A percentile compares a stretch with the other conserved stretches of the same genome.
Evolutionary conservation across 352 stramenopile species (phyloP).

Genomic region (Phytophthora nicotianae): DNA sequence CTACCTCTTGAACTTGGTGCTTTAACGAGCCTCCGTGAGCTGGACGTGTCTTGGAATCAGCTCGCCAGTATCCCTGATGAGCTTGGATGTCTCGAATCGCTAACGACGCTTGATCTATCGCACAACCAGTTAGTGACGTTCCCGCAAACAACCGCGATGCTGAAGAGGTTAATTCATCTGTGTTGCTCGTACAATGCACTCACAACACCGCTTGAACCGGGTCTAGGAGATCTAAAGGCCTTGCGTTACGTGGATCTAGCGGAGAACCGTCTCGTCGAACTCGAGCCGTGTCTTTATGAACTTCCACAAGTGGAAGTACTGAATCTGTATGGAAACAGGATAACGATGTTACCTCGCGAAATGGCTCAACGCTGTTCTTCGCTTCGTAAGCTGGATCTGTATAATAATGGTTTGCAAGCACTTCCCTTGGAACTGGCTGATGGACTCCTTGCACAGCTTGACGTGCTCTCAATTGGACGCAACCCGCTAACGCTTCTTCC

Average conservation of each 20-base stretch:
- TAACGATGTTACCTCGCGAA: slow-evolving; percentile 52
- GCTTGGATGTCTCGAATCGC: slow-evolving; percentile 52
- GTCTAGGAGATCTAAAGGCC: slow-evolving; percentile 28
- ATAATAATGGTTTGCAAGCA: slow-evolving; percentile 59
- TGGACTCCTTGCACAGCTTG: slow-evolving; percentile 54
- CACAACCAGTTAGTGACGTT: slow-evolving; percentile 60
- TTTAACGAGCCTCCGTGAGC: slow-evolving; percentile 48
- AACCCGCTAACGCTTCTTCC: slow-evolving; percentile 64
- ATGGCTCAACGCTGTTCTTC: slow-evolving; percentile 32
- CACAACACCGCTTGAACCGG: slow-evolving; percentile 38
- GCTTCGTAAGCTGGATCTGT: slow-evolving; percentile 66
- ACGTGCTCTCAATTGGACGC: slow-evolving; percentile 57
- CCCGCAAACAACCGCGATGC: slow-evolving; percentile 54
- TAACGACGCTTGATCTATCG: slow-evolving; percentile 49
- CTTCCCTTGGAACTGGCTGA: slow-evolving; percentile 59
- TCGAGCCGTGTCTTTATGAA: slow-evolving; percentile 59
- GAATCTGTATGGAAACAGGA: slow-evolving; percentile 54
- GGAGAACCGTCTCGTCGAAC: slow-evolving; percentile 48
- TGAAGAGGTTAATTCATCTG: slow-evolving; percentile 46
- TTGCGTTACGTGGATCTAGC: slow-evolving; percentile 70
- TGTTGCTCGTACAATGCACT: slow-evolving; percentile 62
- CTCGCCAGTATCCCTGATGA: slow-evolving; percentile 58
- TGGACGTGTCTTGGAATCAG: slow-evolving; percentile 72
- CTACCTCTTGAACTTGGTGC: slow-evolving; percentile 63
- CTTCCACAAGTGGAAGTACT: slow-evolving; percentile 59